Evolutionary conservation across 139 green algal genomes (phyloP).

Genomic region (Desmodesmus armatus): DNA sequence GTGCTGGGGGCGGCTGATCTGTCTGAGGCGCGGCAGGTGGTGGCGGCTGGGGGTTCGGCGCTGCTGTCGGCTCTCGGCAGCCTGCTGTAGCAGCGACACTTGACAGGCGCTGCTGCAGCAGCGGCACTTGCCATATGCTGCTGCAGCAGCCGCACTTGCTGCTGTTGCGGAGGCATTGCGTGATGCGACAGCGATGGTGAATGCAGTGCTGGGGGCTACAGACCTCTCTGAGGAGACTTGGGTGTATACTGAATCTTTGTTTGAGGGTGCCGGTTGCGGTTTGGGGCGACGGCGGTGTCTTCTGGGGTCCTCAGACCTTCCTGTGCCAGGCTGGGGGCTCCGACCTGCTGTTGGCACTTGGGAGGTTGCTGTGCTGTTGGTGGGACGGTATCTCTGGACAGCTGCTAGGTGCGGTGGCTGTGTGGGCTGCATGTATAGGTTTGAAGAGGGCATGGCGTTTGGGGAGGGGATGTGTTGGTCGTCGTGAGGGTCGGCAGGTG

Average conservation of each 20-base stretch:
- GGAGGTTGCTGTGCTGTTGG: slow-evolving; percentile 8
- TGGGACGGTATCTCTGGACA: background rate
- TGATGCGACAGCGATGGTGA: slow-evolving; percentile 14
- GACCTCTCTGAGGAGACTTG: slow-evolving; percentile 15
- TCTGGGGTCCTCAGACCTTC: no score
- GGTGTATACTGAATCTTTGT: no score
- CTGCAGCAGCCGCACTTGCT: background rate
- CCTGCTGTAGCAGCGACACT: slow-evolving; percentile 30
- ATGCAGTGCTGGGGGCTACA: slow-evolving; percentile 6
- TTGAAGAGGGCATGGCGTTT: no score
- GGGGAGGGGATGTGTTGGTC: no score
- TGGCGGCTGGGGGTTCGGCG: slow-evolving; percentile 13
- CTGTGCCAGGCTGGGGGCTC: slow-evolving; percentile 3
- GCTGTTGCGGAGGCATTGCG: slow-evolving; percentile 31
- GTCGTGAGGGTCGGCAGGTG: no score
- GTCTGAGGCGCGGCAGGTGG: slow-evolving; percentile 22
- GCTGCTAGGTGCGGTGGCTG: background rate
- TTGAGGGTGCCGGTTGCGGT: no score
- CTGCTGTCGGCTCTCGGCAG: slow-evolving; percentile 14
- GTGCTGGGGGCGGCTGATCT: slow-evolving; percentile 27
- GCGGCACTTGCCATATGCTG: no score
- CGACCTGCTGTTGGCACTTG: slow-evolving; percentile 15
- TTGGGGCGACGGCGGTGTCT: no score
- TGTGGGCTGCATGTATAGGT: background rate
- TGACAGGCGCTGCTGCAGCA: background rate